Evolutionary conservation across 1,284 basidiomycete genomes (phyloP).

Genomic region (Irpex sp.): DNA sequence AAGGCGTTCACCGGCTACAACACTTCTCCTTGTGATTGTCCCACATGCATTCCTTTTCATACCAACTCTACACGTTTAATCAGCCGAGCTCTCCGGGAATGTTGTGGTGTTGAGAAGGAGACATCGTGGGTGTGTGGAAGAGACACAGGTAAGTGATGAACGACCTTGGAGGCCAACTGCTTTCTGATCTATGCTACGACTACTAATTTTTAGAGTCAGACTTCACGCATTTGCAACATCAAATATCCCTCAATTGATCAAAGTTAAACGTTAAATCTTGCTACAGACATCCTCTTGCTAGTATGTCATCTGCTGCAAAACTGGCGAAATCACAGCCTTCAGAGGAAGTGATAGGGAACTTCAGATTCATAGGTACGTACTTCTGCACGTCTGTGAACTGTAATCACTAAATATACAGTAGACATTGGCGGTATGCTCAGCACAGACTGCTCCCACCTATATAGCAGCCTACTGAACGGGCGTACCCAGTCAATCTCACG

Average conservation of each 20-base stretch:
- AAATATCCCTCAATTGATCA: not conserved
- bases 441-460: not conserved
- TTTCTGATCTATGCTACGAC: not conserved
- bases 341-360: constrained; percentile 17
- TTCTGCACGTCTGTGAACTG: not conserved
- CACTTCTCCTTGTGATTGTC: not conserved
- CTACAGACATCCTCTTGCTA: not conserved
- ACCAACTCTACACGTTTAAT: not conserved
- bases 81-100: not conserved
- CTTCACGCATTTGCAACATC: no score
- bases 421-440: constrained; percentile 42
- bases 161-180: not conserved
- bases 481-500: constrained; percentile 50
- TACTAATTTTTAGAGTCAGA: not conserved
- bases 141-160: not conserved
- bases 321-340: constrained; percentile 18
- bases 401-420: constrained; percentile 15
- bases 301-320: constrained; percentile 28
- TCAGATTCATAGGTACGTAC: constrained; percentile 36
- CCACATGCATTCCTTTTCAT: not conserved
- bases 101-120: not conserved
- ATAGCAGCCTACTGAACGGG: not conserved
- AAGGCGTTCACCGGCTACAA: not conserved
- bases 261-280: not conserved
- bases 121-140: not conserved